phyloP scores from a whole-genome alignment of 1,139 yeast species.

The Yamadazyma epiphylla region DNA sequence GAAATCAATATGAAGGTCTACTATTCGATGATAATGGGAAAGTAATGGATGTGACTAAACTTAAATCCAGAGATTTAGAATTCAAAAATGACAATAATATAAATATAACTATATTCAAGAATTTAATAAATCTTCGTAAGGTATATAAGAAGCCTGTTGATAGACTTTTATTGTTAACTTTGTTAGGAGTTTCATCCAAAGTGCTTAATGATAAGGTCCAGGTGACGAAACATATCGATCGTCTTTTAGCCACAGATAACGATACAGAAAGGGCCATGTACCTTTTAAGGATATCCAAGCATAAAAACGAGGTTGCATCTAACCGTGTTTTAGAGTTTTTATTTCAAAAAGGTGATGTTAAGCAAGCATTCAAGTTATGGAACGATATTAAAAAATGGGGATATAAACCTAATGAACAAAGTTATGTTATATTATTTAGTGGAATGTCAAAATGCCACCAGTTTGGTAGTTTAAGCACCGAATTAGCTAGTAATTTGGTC shows the following conservation, averaged over 20 bases:
- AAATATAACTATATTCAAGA: slow-evolving; percentile 23
- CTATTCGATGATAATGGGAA: slow-evolving; percentile 13
- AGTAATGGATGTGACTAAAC: slow-evolving; percentile 10
- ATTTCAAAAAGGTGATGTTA: slow-evolving; percentile 33
- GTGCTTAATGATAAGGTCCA: slow-evolving; percentile 54
- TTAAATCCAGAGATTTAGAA: slow-evolving; percentile 9
- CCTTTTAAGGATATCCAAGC: slow-evolving; percentile 41
- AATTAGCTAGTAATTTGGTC: slow-evolving; percentile 19
- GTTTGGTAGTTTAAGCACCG: slow-evolving; percentile 1
- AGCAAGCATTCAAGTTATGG: slow-evolving; percentile 44
- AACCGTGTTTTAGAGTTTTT: slow-evolving; percentile 53
- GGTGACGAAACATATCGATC: slow-evolving; percentile 50
- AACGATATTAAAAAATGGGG: slow-evolving; percentile 60
- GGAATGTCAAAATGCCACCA: slow-evolving; percentile 43
- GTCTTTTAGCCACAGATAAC: slow-evolving; percentile 47
- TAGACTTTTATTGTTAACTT: slow-evolving; percentile 41
- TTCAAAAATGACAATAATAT: slow-evolving; percentile 3
- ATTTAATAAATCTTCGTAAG: slow-evolving; percentile 23
- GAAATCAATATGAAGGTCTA: slow-evolving; percentile 16
- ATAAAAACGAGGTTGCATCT: slow-evolving; percentile 56
- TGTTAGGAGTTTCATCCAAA: slow-evolving; percentile 55
- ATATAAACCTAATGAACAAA: slow-evolving; percentile 48
- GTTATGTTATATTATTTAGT: slow-evolving; percentile 53
- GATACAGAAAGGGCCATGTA: slow-evolving; percentile 48
- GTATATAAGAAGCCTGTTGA: slow-evolving; percentile 30